Conservation (phyloP, 2,329 filamentous ascomycete genomes). For the Colletotrichum filicis region DNA sequence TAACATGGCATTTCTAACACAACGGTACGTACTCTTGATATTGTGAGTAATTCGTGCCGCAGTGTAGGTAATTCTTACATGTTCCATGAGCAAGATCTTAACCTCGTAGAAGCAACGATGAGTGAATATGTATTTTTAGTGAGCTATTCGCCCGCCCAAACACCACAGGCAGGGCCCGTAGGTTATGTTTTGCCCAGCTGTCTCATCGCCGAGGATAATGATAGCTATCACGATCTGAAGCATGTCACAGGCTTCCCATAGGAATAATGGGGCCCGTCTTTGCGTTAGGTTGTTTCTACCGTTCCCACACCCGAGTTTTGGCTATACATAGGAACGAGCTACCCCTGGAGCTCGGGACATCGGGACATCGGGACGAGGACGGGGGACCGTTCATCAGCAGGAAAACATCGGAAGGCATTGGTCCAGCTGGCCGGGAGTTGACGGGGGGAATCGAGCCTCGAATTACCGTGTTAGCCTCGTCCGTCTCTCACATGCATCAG, state of each 20-base stretch:
- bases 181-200: neutral
- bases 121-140: neutral
- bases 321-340: slow-evolving; percentile 37
- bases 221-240: neutral
- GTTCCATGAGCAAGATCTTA: neutral
- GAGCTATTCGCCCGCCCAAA: neutral
- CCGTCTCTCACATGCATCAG: slow-evolving; percentile 26
- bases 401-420: slow-evolving; percentile 21
- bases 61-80: slow-evolving; percentile 7
- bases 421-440: slow-evolving; percentile 20
- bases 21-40: neutral
- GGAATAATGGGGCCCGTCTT: neutral
- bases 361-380: neutral
- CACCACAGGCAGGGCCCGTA: neutral
- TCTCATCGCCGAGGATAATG: slow-evolving; percentile 7
- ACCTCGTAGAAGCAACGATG: neutral
- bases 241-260: slow-evolving; percentile 13
- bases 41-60: neutral
- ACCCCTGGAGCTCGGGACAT: slow-evolving; percentile 4
- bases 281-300: slow-evolving; percentile 17
- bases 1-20: neutral
- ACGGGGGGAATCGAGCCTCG: slow-evolving; percentile 8
- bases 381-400: slow-evolving; percentile 6
- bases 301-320: slow-evolving; percentile 29
- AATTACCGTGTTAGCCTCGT: neutral